A percentile compares a stretch with the other conserved stretches of the same genome.
These are phyloP conservation scores for Trichosporon coremiiforme DNA, from an alignment of 1,284 basidiomycete species.

Conservation along the genomic window DNA sequence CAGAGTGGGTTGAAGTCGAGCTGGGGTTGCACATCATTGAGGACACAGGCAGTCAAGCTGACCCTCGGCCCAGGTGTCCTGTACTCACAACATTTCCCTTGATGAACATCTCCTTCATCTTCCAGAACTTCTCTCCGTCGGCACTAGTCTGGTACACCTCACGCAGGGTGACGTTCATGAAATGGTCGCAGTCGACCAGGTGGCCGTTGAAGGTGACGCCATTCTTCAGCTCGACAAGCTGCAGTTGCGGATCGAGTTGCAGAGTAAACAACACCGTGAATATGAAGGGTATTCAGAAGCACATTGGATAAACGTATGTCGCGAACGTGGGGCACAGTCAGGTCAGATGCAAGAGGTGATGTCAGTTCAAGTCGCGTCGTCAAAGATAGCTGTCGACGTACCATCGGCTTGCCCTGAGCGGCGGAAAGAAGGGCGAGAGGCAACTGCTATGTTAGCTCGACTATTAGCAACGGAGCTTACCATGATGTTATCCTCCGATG, in stretches of 20 bases:
- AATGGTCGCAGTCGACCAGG: conserved; percentile 98
- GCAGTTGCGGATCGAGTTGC: conserved; percentile 23
- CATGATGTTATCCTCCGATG: conserved; percentile 18
- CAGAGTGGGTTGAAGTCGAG: no score
- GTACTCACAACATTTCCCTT: conserved; percentile 91
- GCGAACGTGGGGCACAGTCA: background rate
- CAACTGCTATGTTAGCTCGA: conserved; percentile 26
- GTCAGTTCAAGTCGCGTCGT: background rate
- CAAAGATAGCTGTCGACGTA: conserved; percentile 14
- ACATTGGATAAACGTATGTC: background rate
- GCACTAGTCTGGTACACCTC: conserved; percentile 98
- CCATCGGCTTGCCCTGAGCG: conserved; percentile 43
- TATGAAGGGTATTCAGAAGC: background rate
- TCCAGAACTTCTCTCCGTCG: conserved; percentile 97
- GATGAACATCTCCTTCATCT: conserved; percentile 96
- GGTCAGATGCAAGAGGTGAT: conserved; percentile 2
- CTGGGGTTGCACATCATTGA: no score
- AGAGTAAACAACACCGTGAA: background rate
- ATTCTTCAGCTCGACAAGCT: conserved; percentile 99
- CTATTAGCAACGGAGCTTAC: background rate
- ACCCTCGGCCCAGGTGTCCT: no score
- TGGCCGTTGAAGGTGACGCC: conserved; percentile 99
- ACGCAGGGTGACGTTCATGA: conserved; percentile 98
- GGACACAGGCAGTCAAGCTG: no score
- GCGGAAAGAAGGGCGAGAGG: conserved; percentile 37